Evolutionary conservation across 2,329 filamentous ascomycete genomes (phyloP), one percentile per base, ranked within the genome.

Genomic region (Curvularia hawaiiensis): DNA sequence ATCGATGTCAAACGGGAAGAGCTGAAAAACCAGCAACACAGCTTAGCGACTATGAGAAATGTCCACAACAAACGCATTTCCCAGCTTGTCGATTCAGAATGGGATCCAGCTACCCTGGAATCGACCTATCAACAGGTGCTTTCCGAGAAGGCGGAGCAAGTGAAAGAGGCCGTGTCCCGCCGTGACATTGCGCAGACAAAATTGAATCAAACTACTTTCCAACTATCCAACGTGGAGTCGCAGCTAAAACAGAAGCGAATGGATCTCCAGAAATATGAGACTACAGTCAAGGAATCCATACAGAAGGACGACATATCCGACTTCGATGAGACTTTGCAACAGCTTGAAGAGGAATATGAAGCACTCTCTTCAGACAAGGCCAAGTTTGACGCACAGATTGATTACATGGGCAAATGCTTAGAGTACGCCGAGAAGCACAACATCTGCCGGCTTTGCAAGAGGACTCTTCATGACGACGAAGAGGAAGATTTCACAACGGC

Each of bases 1-100:
- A 83, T 99, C 11, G 91, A 96, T 56, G 88, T 90, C 65, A 83
- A 93, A 33, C 92, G 90, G 69, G 93, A 92, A 66, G 90, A 97
- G 69, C 77, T 92, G 28, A 85, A 86, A 61, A 88, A 92, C 63
- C 86, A 89, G 54, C 85, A 90, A 73, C 84, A 86, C 33, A 90
- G 90, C 60, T 80, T 98, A 2, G 85, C 92, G 9, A 95, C 91
- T 0, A 86, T 97, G 79, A 85, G 82, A 60, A 86, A 82, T 47
- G 91, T 91, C 0, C 91, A 96, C 80, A 85, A 83, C 50, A 82
- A 88, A 33, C 90, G 90, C 64, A 81, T 99, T 22, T 82, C 84
- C 12, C 79, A 82, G 6, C 75, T 91, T 11, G 66, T 98, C 31
- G 87, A 88, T 26, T 61, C 74, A 7, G 80, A 83, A 0, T 97